phyloP scores from a whole-genome alignment of 345 rosid species.

The Boechera stricta region DNA sequence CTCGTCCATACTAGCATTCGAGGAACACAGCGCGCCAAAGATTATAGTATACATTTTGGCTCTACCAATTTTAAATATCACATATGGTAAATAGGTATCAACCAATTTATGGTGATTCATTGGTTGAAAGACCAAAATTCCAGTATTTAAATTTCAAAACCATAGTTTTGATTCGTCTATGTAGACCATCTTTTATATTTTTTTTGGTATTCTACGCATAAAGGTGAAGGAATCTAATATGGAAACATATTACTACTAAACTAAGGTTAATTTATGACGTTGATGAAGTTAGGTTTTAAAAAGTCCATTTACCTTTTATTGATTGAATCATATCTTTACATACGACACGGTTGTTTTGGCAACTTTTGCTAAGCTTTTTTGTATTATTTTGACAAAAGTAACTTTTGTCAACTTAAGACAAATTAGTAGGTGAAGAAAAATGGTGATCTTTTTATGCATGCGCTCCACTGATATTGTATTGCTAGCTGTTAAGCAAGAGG shows the following conservation, averaged over 20 bases:
- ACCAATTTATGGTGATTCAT: too few species aligned
- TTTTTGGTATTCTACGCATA: neutral
- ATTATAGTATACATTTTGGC: too few species aligned
- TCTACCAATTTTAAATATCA: neutral
- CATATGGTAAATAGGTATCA: neutral
- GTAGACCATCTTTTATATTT: neutral
- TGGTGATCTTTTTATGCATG: neutral
- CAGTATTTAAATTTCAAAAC: too few species aligned
- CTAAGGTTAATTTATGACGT: neutral
- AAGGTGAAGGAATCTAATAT: neutral
- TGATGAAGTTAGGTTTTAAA: neutral
- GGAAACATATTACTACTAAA: neutral
- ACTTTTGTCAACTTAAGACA: neutral
- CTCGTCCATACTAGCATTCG: neutral
- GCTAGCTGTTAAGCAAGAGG: neutral
- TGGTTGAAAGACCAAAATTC: too few species aligned
- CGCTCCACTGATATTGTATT: neutral
- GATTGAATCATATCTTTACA: neutral
- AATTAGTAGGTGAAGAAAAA: conserved; percentile 10
- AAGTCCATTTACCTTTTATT: neutral
- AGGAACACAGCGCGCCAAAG: neutral
- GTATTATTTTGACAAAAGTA: neutral
- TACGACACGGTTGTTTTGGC: neutral
- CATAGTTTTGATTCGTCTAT: neutral
- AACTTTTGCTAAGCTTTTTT: neutral